Evolutionary conservation across 495 filamentous ascomycete genomes (phyloP), one percentile per base, ranked within the genome.

Genomic region (Tuber umbilicatum): DNA sequence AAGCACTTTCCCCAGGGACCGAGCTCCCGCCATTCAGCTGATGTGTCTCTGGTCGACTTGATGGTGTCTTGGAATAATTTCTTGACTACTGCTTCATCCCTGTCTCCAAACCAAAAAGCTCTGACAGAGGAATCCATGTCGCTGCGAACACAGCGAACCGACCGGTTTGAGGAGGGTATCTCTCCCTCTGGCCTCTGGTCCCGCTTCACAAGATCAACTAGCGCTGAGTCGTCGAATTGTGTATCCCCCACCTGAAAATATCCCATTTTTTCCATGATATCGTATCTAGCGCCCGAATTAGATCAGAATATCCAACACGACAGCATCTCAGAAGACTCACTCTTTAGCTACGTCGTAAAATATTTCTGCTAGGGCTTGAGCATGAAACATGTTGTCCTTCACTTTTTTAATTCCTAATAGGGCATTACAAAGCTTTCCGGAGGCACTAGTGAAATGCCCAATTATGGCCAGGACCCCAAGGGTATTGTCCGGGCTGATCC

Each of bases 401-500:
- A 64, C 55, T 64, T 17, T 64, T 17, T 64, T 64, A 35, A 64
- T 64, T 27, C 55, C 55, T 19, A 64, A 19, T 27, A 64, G 55
- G 55, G 55, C 55, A 64, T 64, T 64, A 17, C 55, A 64, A 64
- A 64, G 55, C 55, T 64, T 64, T 35, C 55, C 55, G 4, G 55
- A 64, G 27, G 55, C 55, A 17, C 55, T 64, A n/a, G 55, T 64
- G 14, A 64, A 64, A 64, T 64, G 55, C 16, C 55, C 55, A 64
- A 64, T 64, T 35, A 64, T 64, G 27, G 55, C 55, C 16, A 64
- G 27, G 55, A 64, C 27, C 55, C 55, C 55, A 16, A 64, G 55
- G 55, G 55, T 64, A 64, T 64, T 64, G 55, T 64, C 55, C 55
- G 55, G 55, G 55, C 55, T 64, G 27, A 64, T 64, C 55, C 55